Conservation (phyloP, 352 stramenopile species). For the Pythium dissimile region DNA sequence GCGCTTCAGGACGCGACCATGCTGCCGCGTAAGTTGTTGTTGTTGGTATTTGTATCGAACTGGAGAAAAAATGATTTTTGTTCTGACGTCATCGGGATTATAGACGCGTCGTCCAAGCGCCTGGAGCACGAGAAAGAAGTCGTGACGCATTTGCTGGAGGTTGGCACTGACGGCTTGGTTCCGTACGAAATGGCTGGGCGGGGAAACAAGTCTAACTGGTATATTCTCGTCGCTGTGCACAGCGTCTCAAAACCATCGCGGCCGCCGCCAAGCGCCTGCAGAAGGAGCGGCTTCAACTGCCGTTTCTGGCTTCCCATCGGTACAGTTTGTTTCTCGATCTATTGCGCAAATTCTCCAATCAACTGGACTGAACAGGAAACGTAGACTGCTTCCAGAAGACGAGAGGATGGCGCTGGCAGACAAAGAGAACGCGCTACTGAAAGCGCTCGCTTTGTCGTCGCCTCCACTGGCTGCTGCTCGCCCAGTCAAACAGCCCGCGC, state of each 20-base stretch:
- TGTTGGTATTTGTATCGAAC: not conserved
- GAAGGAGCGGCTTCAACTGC: conserved; percentile 60
- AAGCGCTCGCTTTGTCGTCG: conserved; percentile 28
- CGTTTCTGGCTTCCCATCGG: conserved; percentile 65
- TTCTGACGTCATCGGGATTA: not conserved
- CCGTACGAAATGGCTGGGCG: not conserved
- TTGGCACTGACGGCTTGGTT: conserved; percentile 4
- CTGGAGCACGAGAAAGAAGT: conserved; percentile 67
- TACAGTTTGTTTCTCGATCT: too few species aligned
- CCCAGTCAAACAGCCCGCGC: not conserved
- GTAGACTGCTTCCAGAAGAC: conserved; percentile 51
- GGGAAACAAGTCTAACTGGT: not conserved
- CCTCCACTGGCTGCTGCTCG: not conserved
- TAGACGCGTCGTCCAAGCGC: conserved; percentile 12
- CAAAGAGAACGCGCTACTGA: conserved; percentile 44
- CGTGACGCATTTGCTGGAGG: conserved; percentile 69
- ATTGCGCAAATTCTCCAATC: too few species aligned
- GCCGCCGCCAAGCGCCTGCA: conserved; percentile 68
- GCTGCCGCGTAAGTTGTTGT: conserved; percentile 14
- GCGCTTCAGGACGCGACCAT: conserved; percentile 36
- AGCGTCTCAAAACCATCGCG: conserved; percentile 68
- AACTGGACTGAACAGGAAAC: not conserved
- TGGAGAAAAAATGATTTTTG: not conserved
- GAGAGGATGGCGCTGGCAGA: conserved; percentile 45
- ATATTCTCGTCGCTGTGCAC: not conserved